phyloP scores from a whole-genome alignment of 2,329 filamentous ascomycete species.

The Chrysosporium keratinophilum region DNA sequence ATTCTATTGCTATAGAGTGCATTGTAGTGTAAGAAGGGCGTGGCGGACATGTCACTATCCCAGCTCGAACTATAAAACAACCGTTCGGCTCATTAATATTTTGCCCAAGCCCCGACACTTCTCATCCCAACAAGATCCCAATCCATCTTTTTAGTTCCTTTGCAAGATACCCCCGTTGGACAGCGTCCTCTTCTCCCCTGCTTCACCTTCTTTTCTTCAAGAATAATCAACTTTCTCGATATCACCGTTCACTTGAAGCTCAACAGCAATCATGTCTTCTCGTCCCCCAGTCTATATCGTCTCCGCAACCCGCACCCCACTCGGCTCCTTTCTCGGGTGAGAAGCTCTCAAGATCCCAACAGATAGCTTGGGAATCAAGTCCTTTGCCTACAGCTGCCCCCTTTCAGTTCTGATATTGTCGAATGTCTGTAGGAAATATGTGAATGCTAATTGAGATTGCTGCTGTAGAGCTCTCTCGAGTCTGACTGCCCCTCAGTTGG shows the following conservation, averaged over 20 bases:
- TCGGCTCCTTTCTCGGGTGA: conserved; percentile 91
- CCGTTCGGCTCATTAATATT: too few species aligned
- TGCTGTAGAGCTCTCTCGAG: conserved; percentile 70
- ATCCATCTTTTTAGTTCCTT: background rate
- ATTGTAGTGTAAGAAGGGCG: background rate
- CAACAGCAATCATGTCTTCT: conserved; percentile 36
- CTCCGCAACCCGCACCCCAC: conserved; percentile 77
- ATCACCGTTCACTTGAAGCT: background rate
- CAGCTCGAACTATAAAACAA: too few species aligned
- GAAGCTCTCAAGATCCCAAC: conserved; percentile 20
- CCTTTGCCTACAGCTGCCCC: background rate
- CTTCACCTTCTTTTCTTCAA: background rate
- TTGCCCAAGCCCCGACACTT: background rate
- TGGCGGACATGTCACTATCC: too few species aligned
- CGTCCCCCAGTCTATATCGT: conserved; percentile 92
- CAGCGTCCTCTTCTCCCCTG: background rate
- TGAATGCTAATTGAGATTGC: conserved; percentile 1
- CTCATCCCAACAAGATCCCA: conserved; percentile 2
- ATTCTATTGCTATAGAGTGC: background rate
- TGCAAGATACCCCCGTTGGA: background rate
- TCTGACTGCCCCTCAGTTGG: conserved; percentile 75
- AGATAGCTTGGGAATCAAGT: too few species aligned
- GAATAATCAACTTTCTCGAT: background rate
- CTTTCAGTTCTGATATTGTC: background rate
- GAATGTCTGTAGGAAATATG: background rate